Percentiles rank a stretch among this genome's conserved stretches.
phyloP scores from a whole-genome alignment of 441 rosid genomes.

The Croton laevigatus region DNA sequence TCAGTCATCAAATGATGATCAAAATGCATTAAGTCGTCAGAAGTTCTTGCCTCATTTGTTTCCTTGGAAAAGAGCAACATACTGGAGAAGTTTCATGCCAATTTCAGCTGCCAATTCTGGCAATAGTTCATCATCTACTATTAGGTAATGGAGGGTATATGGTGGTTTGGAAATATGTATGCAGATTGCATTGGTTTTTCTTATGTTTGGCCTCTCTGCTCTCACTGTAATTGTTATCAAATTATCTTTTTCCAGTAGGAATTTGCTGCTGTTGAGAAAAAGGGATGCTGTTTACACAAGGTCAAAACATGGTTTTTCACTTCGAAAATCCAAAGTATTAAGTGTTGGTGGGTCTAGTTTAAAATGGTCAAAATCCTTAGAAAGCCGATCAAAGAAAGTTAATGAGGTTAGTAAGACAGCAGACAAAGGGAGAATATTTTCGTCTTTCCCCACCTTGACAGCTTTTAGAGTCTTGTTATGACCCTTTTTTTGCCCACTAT shows the following conservation, averaged over 20 bases:
- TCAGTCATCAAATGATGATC: slow-evolving; percentile 33
- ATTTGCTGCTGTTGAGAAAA: slow-evolving; percentile 62
- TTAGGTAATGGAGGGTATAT: slow-evolving; percentile 47
- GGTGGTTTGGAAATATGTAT: slow-evolving; percentile 22
- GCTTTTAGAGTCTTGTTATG: slow-evolving; percentile 10
- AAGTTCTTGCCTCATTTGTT: slow-evolving; percentile 69
- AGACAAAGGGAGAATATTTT: not conserved
- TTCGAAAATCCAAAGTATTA: slow-evolving; percentile 81
- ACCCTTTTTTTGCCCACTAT: slow-evolving; percentile 14
- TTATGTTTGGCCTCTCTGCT: slow-evolving; percentile 20
- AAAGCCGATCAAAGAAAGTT: slow-evolving; percentile 74
- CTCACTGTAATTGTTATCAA: slow-evolving; percentile 14
- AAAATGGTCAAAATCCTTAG: slow-evolving; percentile 97
- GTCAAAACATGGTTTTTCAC: slow-evolving; percentile 85
- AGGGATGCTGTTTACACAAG: slow-evolving; percentile 81
- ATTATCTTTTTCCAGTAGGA: slow-evolving; percentile 44
- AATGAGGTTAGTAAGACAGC: slow-evolving; percentile 68
- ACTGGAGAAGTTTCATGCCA: slow-evolving; percentile 53
- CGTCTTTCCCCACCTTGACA: slow-evolving; percentile 2
- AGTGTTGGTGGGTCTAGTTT: slow-evolving; percentile 89
- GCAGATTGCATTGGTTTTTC: slow-evolving; percentile 24
- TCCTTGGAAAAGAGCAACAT: slow-evolving; percentile 89
- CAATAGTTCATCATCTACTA: slow-evolving; percentile 48
- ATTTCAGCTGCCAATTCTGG: slow-evolving; percentile 38
- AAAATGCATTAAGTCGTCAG: slow-evolving; percentile 30